Evolutionary conservation across 2,329 filamentous ascomycete genomes (phyloP).

Genomic region (Pestalotiopsis sp.): DNA sequence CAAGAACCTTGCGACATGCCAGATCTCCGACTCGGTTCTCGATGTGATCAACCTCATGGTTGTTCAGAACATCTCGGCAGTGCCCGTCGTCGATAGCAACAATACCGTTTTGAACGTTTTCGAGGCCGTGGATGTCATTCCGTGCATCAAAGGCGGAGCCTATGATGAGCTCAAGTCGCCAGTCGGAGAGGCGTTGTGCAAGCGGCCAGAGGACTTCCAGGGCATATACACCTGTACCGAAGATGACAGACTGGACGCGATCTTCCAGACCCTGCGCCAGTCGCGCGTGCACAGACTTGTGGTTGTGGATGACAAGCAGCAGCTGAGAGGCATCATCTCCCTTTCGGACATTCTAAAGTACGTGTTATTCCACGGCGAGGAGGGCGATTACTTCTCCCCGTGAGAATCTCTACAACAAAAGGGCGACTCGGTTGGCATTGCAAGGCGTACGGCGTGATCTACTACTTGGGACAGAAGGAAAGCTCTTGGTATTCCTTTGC

Average conservation of each 20-base stretch:
- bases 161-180: conserved; percentile 89
- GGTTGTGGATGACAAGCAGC: conserved; percentile 87
- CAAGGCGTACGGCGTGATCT: conserved; percentile 34
- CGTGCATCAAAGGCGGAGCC: conserved; percentile 87
- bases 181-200: conserved; percentile 87
- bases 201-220: conserved; percentile 85
- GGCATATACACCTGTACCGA: conserved; percentile 96
- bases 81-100: conserved; percentile 85
- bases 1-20: conserved; percentile 75
- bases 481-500: not conserved
- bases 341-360: conserved; percentile 97
- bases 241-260: conserved; percentile 89
- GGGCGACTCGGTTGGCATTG: conserved; percentile 26
- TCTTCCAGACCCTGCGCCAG: conserved; percentile 95
- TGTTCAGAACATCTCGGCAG: conserved; percentile 88
- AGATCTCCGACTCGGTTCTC: conserved; percentile 89
- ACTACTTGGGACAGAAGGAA: conserved; percentile 12
- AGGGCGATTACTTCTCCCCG: conserved; percentile 46
- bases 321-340: conserved; percentile 86
- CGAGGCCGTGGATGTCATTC: conserved; percentile 95
- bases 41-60: conserved; percentile 95
- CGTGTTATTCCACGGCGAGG: conserved; percentile 80
- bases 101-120: conserved; percentile 89
- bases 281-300: conserved; percentile 92
- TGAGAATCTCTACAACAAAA: conserved; percentile 15